A percentile compares a stretch with the other conserved stretches of the same genome.
phyloP scores from a whole-genome alignment of 2,329 filamentous ascomycete species.

The Scedosporium apiospermum region DNA sequence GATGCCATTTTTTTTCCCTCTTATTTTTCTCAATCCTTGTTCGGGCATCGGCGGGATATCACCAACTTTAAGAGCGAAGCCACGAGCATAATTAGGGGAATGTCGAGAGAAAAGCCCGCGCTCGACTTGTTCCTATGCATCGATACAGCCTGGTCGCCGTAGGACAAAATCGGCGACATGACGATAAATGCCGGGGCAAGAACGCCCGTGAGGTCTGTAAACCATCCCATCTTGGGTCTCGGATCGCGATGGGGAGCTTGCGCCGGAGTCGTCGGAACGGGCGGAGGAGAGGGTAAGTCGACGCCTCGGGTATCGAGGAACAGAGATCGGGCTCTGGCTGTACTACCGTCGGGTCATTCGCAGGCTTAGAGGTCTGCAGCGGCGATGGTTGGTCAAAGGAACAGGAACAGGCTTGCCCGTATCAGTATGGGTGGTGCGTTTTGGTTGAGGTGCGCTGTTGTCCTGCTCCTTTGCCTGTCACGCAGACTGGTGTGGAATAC shows the following conservation, averaged over 20 bases:
- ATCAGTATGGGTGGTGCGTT: not conserved
- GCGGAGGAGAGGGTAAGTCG: not conserved
- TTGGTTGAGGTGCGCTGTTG: not conserved
- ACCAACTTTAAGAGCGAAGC: constrained; percentile 54
- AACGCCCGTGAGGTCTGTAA: constrained; percentile 42
- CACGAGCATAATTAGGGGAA: constrained; percentile 63
- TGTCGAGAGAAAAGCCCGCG: constrained; percentile 61
- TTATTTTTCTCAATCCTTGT: too few species aligned
- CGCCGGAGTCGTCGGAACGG: not conserved
- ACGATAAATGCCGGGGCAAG: constrained; percentile 55
- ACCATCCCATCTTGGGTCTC: constrained; percentile 23
- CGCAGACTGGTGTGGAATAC: too few species aligned
- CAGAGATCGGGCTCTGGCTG: not conserved
- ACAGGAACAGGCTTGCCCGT: not conserved
- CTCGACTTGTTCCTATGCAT: constrained; percentile 57
- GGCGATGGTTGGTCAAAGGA: not conserved
- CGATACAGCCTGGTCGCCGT: constrained; percentile 54
- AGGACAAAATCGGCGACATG: constrained; percentile 54
- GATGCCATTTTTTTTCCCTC: not conserved
- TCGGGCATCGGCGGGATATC: too few species aligned
- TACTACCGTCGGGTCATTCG: not conserved
- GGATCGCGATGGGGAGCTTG: not conserved
- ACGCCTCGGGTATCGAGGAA: not conserved
- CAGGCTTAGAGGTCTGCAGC: not conserved
- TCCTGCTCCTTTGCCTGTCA: too few species aligned